These are phyloP conservation scores for Debaryomyces sp. DNA, from an alignment of 1,139 yeast species.

Conservation along the genomic window DNA sequence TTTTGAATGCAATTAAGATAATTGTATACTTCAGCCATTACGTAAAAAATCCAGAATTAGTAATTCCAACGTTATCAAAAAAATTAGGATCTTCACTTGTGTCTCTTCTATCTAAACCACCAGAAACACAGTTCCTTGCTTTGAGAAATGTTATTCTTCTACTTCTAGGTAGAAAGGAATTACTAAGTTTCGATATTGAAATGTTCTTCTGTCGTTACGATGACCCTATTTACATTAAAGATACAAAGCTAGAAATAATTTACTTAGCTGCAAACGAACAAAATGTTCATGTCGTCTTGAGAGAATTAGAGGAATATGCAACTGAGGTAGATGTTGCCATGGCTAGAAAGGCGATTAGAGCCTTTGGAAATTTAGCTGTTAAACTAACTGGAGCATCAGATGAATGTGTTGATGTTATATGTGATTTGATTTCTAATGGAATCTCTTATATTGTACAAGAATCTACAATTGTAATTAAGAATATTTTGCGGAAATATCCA, in stretches of 20 bases:
- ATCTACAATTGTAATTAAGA: conserved; percentile 72
- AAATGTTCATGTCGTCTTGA: conserved; percentile 63
- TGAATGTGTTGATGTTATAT: conserved; percentile 63
- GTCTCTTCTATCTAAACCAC: conserved; percentile 71
- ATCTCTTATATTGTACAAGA: conserved; percentile 82
- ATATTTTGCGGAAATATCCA: conserved; percentile 79
- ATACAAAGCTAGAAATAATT: conserved; percentile 86
- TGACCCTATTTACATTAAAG: conserved; percentile 88
- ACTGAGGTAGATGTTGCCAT: conserved; percentile 83
- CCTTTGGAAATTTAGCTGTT: conserved; percentile 86
- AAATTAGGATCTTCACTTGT: conserved; percentile 74
- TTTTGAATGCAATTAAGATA: conserved; percentile 72
- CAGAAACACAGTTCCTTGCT: conserved; percentile 83
- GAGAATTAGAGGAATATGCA: conserved; percentile 84
- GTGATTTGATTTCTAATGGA: conserved; percentile 64
- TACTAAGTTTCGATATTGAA: conserved; percentile 68
- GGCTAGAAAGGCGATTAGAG: conserved; percentile 85
- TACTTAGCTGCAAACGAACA: conserved; percentile 71
- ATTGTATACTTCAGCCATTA: conserved; percentile 76
- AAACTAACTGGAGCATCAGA: conserved; percentile 61
- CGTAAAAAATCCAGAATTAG: conserved; percentile 46
- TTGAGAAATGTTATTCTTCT: conserved; percentile 79
- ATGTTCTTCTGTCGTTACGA: conserved; percentile 81
- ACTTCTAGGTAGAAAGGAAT: conserved; percentile 64
- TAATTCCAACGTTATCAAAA: conserved; percentile 54